Percentiles rank a stretch among this genome's conserved stretches.
Evolutionary conservation across 108 stramenopile genomes (phyloP).

Genomic region (Schizochytrium sp.): DNA sequence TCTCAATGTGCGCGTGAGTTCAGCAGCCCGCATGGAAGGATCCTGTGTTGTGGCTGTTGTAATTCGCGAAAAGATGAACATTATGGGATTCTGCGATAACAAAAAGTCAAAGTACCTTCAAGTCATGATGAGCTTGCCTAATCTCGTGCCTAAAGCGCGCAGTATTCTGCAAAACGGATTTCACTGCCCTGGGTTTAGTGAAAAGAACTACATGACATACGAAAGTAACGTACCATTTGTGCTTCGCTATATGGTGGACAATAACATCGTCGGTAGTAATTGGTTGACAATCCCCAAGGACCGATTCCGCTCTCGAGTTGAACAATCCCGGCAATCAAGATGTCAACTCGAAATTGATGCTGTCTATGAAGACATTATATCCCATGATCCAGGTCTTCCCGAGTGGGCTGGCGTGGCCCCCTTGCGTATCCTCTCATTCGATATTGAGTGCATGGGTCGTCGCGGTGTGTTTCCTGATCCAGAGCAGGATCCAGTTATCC

Average conservation of each 20-base stretch:
- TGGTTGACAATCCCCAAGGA: constrained; percentile 91
- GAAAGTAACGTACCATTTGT: constrained; percentile 99
- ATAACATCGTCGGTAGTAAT: constrained; percentile 89
- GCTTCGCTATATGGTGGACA: constrained; percentile 98
- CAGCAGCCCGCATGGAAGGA: constrained; percentile 20
- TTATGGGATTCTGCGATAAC: constrained; percentile 89
- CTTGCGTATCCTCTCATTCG: constrained; percentile 91
- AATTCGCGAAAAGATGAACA: constrained; percentile 77
- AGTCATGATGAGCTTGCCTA: constrained; percentile 91
- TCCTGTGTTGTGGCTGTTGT: constrained; percentile 69
- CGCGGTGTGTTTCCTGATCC: constrained; percentile 97
- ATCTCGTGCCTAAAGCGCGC: constrained; percentile 88
- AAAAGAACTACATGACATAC: constrained; percentile 79
- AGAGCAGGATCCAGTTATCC: constrained; percentile 98
- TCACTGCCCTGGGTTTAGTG: constrained; percentile 78
- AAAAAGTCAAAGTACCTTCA: constrained; percentile 83
- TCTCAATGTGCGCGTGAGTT: constrained; percentile 61
- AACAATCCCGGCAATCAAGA: constrained; percentile 61
- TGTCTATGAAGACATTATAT: constrained; percentile 87
- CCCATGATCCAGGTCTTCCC: constrained; percentile 85
- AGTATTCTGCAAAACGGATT: constrained; percentile 93
- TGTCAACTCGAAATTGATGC: constrained; percentile 97
- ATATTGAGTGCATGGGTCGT: constrained; percentile 98
- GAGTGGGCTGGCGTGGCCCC: constrained; percentile 97
- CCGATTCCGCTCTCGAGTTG: constrained; percentile 82